phyloP scores from a whole-genome alignment of 2,329 filamentous ascomycete genomes.

The Trichoderma lentiforme region DNA sequence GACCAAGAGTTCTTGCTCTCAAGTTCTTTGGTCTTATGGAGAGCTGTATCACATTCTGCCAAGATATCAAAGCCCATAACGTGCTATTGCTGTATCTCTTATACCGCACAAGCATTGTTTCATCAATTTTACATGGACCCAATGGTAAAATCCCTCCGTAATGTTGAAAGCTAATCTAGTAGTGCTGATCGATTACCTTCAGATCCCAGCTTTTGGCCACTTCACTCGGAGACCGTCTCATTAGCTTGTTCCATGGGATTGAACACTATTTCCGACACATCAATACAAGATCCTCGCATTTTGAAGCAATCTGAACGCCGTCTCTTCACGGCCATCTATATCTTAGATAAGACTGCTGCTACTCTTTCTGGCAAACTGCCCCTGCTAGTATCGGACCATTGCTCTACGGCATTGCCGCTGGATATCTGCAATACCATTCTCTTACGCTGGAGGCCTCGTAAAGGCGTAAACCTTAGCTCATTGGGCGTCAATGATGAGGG shows the following conservation, averaged over 20 bases:
- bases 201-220: background rate
- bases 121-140: background rate
- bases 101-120: slow-evolving; percentile 3
- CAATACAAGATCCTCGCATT: background rate
- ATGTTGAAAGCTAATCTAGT: background rate
- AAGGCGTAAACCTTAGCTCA: background rate
- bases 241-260: background rate
- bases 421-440: background rate
- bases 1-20: background rate
- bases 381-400: background rate
- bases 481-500: background rate
- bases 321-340: slow-evolving; percentile 5
- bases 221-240: background rate
- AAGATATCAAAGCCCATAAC: background rate
- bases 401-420: background rate
- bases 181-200: background rate
- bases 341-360: background rate
- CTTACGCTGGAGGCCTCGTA: background rate
- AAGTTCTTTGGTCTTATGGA: background rate
- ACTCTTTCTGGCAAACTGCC: background rate
- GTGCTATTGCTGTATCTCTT: background rate
- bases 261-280: background rate
- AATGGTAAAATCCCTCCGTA: background rate
- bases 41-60: background rate
- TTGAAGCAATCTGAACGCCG: background rate